Percentiles rank a stretch among this genome's conserved stretches.
These are phyloP conservation scores for Aureobasidium sp. DNA, from an alignment of 2,329 filamentous ascomycete genomes.

Conservation along the genomic window DNA sequence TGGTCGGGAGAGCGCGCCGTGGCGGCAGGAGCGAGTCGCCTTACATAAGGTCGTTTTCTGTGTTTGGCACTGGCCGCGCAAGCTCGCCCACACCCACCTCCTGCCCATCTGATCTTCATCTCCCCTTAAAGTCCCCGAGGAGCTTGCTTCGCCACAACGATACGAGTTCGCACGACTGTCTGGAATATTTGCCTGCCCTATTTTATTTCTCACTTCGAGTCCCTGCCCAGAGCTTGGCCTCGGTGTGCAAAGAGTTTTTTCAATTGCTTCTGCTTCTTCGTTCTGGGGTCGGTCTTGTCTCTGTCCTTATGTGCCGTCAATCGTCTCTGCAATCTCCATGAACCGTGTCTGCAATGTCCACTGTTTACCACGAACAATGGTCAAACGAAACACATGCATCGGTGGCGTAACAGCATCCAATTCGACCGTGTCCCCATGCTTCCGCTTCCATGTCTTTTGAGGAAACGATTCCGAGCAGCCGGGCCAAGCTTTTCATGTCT, in stretches of 20 bases:
- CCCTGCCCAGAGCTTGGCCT: conserved; percentile 9
- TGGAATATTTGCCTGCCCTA: conserved; percentile 10
- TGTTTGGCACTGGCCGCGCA: conserved; percentile 15
- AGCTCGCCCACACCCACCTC: conserved; percentile 14
- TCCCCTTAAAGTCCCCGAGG: conserved; percentile 13
- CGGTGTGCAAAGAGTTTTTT: not conserved
- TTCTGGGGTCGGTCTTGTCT: not conserved
- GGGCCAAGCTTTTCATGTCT: conserved; percentile 12
- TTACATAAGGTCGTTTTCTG: conserved; percentile 9
- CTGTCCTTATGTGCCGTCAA: not conserved
- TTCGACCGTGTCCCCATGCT: not conserved
- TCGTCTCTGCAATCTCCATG: not conserved
- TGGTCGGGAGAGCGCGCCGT: conserved; percentile 5
- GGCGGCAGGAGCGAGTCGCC: conserved; percentile 1
- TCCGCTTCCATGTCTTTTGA: not conserved
- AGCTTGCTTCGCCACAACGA: conserved; percentile 16
- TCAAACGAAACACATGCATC: conserved; percentile 8
- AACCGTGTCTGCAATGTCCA: conserved; percentile 2
- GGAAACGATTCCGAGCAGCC: conserved; percentile 11
- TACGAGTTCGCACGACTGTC: conserved; percentile 9
- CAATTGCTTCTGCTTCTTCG: conserved; percentile 12
- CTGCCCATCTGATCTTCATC: conserved; percentile 14
- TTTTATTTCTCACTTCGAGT: not conserved
- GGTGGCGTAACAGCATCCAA: conserved; percentile 9
- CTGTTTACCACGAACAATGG: not conserved